Percentiles rank a stretch among this genome's conserved stretches.
Evolutionary conservation across 2,329 filamentous ascomycete genomes (phyloP).

Genomic region (Penicillium oxalicum): DNA sequence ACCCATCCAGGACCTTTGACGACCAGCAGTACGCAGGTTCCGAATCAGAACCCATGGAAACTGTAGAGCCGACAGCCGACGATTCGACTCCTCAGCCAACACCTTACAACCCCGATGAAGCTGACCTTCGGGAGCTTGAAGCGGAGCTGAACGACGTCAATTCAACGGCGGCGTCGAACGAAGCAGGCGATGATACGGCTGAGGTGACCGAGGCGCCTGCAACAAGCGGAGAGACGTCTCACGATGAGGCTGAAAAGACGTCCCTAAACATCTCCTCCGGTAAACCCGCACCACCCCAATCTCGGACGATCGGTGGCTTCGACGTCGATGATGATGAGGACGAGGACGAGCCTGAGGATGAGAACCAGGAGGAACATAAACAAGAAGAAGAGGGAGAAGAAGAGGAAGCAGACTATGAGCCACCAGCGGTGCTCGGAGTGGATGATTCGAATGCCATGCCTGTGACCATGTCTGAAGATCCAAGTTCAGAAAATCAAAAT

Average conservation of each 20-base stretch:
- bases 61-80: slow-evolving; percentile 18
- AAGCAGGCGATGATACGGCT: too few species aligned
- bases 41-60: slow-evolving; percentile 27
- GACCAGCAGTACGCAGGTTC: slow-evolving; percentile 33
- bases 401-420: slow-evolving; percentile 49
- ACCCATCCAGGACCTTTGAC: slow-evolving; percentile 46
- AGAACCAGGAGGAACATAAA: slow-evolving; percentile 59
- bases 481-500: slow-evolving; percentile 52
- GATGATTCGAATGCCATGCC: slow-evolving; percentile 45
- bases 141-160: slow-evolving; percentile 14
- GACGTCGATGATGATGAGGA: slow-evolving; percentile 60
- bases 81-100: not conserved
- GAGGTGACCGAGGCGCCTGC: too few species aligned
- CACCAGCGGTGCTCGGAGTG: slow-evolving; percentile 45
- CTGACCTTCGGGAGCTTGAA: slow-evolving; percentile 20
- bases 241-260: slow-evolving; percentile 23
- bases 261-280: slow-evolving; percentile 27
- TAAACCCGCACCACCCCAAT: slow-evolving; percentile 36
- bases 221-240: too few species aligned
- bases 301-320: slow-evolving; percentile 56
- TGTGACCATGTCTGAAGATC: slow-evolving; percentile 48
- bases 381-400: slow-evolving; percentile 55
- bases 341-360: slow-evolving; percentile 54
- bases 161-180: too few species aligned
- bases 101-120: not conserved